Evolutionary conservation across 2,329 filamentous ascomycete species (phyloP), one percentile per base, ranked within the genome.

Genomic region (Beauveria sp.): DNA sequence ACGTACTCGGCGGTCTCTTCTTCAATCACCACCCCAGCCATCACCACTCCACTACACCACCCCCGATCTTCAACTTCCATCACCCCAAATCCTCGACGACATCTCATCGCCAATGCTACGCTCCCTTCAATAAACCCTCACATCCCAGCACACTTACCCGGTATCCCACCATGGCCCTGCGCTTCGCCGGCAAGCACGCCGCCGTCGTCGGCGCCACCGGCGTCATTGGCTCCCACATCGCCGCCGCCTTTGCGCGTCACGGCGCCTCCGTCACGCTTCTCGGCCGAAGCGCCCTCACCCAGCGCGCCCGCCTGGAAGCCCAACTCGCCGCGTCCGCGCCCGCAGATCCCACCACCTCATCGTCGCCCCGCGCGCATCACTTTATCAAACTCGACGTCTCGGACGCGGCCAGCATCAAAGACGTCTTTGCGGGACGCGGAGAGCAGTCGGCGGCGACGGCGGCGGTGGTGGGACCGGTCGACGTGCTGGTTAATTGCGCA

Each of bases 401-500:
- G 2, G 65, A 70, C 49, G 62, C 62, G 6, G 65, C 65, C 2
- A 69, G 64, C 3, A 74, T 76, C 51, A 71, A 72, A 60, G 61
- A 65, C 22, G 66, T 71, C 2, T 75, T 76, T 64, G 61, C 60
- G 4, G 54, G 40, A 12, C 58, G 49, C 3, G 50, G 20, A 14
- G 34, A 16, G 3, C n/a, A 40, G 2, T 22, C 9, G n/a, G 20
- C 18, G 26, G 16, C 57, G 14, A 5, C 48, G 14, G 38, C 54
- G 8, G 18, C 22, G 14, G 38, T 62, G 43, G 69, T 76, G 42
- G 75, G 75, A 0, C 68, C 70, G 9, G 66, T 78, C 9, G 79
- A 84, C 68, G 77, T 93, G 34, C 81, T 96, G 1, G 81, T 96
- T 65, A 96, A 96, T 70, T 89, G 89, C 28, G 91, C 91, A 0